phyloP scores from a whole-genome alignment of 768 basidiomycete genomes.

The Dacryopinax primogenitus region DNA sequence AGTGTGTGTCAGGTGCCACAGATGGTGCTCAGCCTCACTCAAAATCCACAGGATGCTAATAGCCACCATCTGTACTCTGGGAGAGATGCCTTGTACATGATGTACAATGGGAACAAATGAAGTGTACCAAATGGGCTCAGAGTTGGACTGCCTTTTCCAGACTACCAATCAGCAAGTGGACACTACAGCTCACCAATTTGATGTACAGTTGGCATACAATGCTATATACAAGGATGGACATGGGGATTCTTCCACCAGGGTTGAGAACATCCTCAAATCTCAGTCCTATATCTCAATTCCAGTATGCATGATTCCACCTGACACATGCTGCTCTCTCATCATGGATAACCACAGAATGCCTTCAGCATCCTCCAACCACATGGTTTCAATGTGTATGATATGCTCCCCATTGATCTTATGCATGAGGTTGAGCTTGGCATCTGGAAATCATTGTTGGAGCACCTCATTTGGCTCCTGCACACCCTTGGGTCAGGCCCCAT shows the following conservation, averaged over 20 bases:
- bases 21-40: no score
- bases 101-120: background rate
- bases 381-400: background rate
- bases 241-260: background rate
- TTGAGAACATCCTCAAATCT: background rate
- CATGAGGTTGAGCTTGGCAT: background rate
- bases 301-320: background rate
- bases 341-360: background rate
- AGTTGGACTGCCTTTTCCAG: background rate
- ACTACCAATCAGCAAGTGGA: background rate
- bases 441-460: background rate
- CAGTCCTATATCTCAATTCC: background rate
- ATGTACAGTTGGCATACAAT: background rate
- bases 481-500: background rate
- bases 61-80: background rate
- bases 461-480: background rate
- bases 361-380: background rate
- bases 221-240: background rate
- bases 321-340: background rate
- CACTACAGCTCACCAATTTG: background rate
- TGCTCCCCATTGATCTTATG: background rate
- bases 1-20: no score
- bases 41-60: background rate
- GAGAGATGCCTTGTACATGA: background rate
- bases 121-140: background rate